A percentile compares a stretch with the other conserved stretches of the same genome.
phyloP scores from a whole-genome alignment of 2,329 filamentous ascomycete species.

The Sclerotinia spermophila region DNA sequence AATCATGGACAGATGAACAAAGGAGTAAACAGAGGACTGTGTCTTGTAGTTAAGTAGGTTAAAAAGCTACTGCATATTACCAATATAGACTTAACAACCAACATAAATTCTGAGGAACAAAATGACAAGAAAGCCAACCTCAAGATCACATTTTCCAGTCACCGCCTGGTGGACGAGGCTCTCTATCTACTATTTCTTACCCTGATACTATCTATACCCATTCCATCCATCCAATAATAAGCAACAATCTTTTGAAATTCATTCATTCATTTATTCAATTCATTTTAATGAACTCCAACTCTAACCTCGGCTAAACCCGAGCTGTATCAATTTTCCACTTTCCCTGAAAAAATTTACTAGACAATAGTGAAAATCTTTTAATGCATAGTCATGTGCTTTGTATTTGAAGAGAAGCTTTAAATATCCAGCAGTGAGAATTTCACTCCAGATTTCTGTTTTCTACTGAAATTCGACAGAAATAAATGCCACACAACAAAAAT shows the following conservation, averaged over 20 bases:
- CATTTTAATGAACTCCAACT: too few relatives aligned
- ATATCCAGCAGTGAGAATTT: not conserved
- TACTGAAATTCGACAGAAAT: not conserved
- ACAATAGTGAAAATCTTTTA: not conserved
- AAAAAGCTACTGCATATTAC: not conserved
- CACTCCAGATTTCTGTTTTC: not conserved
- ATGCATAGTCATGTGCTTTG: too few relatives aligned
- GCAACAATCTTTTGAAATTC: not conserved
- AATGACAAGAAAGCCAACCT: not conserved
- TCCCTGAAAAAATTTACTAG: not conserved
- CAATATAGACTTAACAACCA: too few relatives aligned
- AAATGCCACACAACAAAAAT: not conserved
- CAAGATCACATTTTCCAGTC: not conserved
- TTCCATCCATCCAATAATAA: not conserved
- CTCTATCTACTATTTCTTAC: too few relatives aligned
- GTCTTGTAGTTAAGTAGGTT: fast-evolving
- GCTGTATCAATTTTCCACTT: not conserved
- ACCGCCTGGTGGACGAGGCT: not conserved
- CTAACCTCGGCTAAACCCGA: not conserved
- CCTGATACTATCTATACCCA: not conserved
- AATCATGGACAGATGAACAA: fast-evolving
- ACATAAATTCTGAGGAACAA: not conserved
- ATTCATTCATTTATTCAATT: not conserved
- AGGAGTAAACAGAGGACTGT: not conserved
- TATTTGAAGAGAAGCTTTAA: not conserved